Percentiles rank a stretch among this genome's conserved stretches.
Conservation (phyloP, 2,329 filamentous ascomycete species). For the Ceratocystis cacaofunesta region DNA sequence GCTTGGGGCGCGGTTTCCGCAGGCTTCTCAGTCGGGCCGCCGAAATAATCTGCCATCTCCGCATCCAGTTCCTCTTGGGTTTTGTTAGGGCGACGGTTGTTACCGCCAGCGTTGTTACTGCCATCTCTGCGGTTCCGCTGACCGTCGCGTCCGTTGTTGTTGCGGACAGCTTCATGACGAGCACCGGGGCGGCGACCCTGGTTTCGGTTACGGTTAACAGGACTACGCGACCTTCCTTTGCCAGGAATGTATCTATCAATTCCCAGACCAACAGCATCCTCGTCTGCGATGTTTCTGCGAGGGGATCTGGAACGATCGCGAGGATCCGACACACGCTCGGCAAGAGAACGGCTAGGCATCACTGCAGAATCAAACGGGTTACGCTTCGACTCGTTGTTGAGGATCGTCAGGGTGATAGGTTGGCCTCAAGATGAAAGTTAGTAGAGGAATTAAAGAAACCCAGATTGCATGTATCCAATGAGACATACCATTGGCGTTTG, state of each 20-base stretch:
- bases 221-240: constrained; percentile 42
- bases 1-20: constrained; percentile 17
- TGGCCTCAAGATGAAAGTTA: constrained; percentile 37
- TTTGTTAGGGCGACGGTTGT: constrained; percentile 53
- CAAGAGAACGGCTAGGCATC: constrained; percentile 41
- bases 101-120: constrained; percentile 26
- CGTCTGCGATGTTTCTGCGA: constrained; percentile 32
- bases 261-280: constrained; percentile 46
- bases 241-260: constrained; percentile 72
- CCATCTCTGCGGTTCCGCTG: constrained; percentile 21
- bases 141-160: constrained; percentile 24
- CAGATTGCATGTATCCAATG: background rate
- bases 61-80: constrained; percentile 84
- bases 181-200: constrained; percentile 37
- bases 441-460: background rate
- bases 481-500: constrained; percentile 62
- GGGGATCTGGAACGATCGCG: constrained; percentile 50
- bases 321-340: constrained; percentile 45
- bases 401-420: constrained; percentile 59
- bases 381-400: constrained; percentile 37
- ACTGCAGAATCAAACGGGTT: constrained; percentile 43
- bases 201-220: constrained; percentile 24
- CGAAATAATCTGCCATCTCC: constrained; percentile 95
- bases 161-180: constrained; percentile 29
- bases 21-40: constrained; percentile 23